phyloP scores from a whole-genome alignment of 805 yeast species.

The Wilhelminamyces savonicus region DNA sequence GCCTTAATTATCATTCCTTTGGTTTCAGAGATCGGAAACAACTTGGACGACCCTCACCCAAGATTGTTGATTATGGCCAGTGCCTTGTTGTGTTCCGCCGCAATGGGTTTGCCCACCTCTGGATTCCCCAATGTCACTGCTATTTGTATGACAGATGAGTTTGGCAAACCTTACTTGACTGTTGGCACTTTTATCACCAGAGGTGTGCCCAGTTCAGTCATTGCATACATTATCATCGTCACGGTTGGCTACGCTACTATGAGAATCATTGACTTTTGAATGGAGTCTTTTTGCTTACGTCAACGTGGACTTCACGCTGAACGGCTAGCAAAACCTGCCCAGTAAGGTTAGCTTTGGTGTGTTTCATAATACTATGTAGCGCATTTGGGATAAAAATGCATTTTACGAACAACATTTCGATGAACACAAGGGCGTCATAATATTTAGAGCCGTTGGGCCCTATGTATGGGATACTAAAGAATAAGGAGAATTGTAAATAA shows the following conservation, averaged over 20 bases:
- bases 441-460: too few relatives aligned
- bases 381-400: too few relatives aligned
- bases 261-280: constrained; percentile 12
- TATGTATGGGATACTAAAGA: too few relatives aligned
- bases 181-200: constrained; percentile 36
- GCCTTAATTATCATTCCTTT: constrained; percentile 37
- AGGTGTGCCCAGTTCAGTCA: constrained; percentile 36
- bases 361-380: too few relatives aligned
- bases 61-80: constrained; percentile 35
- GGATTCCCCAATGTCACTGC: constrained; percentile 42
- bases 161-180: constrained; percentile 34
- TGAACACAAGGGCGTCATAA: too few relatives aligned
- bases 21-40: constrained; percentile 35
- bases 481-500: too few relatives aligned
- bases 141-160: constrained; percentile 36
- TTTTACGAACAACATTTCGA: too few relatives aligned
- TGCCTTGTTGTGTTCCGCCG: constrained; percentile 36
- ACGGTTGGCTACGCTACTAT: constrained; percentile 37
- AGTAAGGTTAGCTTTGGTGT: too few relatives aligned
- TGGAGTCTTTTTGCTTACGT: too few relatives aligned
- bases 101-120: constrained; percentile 40
- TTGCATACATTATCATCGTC: constrained; percentile 28
- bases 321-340: too few relatives aligned
- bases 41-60: constrained; percentile 32
- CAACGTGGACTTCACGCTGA: too few relatives aligned